These are phyloP conservation scores for Rubroboletus pulcherrimus DNA, from an alignment of 768 basidiomycete genomes.

Conservation along the genomic window DNA sequence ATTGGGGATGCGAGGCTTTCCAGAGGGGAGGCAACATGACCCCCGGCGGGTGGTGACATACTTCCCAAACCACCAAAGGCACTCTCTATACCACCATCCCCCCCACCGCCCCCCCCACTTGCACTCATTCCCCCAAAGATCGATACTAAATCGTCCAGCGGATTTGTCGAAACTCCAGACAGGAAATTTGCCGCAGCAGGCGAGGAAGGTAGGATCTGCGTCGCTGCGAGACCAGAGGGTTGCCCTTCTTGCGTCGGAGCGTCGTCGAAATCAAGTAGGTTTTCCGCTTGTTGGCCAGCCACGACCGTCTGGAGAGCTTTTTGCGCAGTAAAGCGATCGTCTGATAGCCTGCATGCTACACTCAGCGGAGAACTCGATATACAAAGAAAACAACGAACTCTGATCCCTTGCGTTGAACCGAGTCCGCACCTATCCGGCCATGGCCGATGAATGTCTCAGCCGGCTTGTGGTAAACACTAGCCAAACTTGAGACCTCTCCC, in stretches of 20 bases:
- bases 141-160: conserved; percentile 89
- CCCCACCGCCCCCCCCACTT: conserved; percentile 16
- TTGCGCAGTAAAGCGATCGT: conserved; percentile 69
- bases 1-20: conserved; percentile 20
- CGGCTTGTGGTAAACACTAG: conserved; percentile 97
- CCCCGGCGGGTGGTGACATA: conserved; percentile 6
- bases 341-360: conserved; percentile 42
- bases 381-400: conserved; percentile 44
- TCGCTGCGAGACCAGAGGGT: conserved; percentile 76
- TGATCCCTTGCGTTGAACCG: conserved; percentile 58
- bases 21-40: conserved; percentile 13
- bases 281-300: conserved; percentile 90
- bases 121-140: conserved; percentile 68
- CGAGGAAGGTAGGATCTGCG: conserved; percentile 64
- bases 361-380: conserved; percentile 2
- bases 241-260: conserved; percentile 50
- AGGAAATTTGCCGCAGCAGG: conserved; percentile 73
- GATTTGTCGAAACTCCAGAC: conserved; percentile 79
- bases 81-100: conserved; percentile 5
- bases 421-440: conserved; percentile 82
- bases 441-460: conserved; percentile 92
- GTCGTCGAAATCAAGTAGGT: conserved; percentile 92
- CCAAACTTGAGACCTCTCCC: conserved; percentile 82
- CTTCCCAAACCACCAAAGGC: conserved; percentile 20
- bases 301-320: conserved; percentile 91